Base-by-base conservation (phyloP, 331 rosid species). In the Arachis monticola region DNA sequence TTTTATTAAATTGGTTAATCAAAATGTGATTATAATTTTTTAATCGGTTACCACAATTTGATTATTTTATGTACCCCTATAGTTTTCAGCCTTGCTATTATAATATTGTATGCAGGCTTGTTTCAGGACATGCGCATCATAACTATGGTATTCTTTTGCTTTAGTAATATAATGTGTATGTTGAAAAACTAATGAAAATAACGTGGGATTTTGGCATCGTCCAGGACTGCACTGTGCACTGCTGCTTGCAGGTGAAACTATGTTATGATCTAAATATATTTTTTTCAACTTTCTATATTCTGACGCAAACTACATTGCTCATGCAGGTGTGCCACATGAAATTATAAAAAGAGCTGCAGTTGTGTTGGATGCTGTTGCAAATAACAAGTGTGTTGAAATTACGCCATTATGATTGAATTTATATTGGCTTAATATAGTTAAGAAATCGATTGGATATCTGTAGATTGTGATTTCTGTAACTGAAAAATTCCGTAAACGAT, bases 221-320 rank as follows among this genome's bases (percentile, higher is more conserved):
- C 87, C 95, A 94, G 98, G 98, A 48, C 83, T 94, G 79, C 96
- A 94, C 74, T 94, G 98, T 81, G 98, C 98, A 0, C 27, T 22
- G n/a, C 83, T 77, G 51, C 98, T 88, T 77, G 97, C 96, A 27
- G 97, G 98, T 93, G 88, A 35, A 22, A 22, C 0, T 22, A 22
- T 22, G 27, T 22, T 22, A 22, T 22, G 27, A 22, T 22, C 27
- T 22, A 47, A 61, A 11, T 62, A 51, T 31, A 31, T 11, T 10
- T 52, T 68, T 41, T 61, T 31, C 51, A 46, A 22, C 27, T 22
- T 64, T 63, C 4, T 40, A 8, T 30, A 55, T 69, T 68, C 35
- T 68, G 47, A 53, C 38, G 44, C 70, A 74, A 53, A 75, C 48
- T 61, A n/a, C 66, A 12, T 46, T 10, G 50, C 42, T 71, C 53